Conservation (phyloP, 495 filamentous ascomycete species). For the Trichocladium uniseriatum region DNA sequence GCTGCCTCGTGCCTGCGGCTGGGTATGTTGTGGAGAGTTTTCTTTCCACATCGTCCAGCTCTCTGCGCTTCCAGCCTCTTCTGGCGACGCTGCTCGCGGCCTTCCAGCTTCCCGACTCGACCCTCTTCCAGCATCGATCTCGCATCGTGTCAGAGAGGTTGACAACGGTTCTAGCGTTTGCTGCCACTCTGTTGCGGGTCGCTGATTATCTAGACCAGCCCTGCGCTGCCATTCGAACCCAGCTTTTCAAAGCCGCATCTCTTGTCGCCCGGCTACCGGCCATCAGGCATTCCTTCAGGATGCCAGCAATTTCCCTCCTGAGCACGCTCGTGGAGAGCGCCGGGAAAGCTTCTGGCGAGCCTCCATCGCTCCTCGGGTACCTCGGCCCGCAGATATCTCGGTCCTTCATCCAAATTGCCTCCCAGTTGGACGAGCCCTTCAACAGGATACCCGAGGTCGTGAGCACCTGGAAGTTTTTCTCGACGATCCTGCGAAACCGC, state of each 20-base stretch:
- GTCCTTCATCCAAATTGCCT: conserved; percentile 70
- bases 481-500: conserved; percentile 76
- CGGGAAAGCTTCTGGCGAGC: conserved; percentile 54
- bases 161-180: conserved; percentile 53
- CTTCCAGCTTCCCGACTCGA: conserved; percentile 52
- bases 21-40: conserved; percentile 68
- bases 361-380: conserved; percentile 82
- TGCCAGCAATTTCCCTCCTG: conserved; percentile 57
- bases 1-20: conserved; percentile 56
- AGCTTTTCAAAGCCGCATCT: conserved; percentile 68
- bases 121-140: conserved; percentile 51
- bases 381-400: conserved; percentile 72
- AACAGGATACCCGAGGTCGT: conserved; percentile 49
- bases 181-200: conserved; percentile 57
- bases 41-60: conserved; percentile 55
- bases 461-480: conserved; percentile 74
- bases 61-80: conserved; percentile 69
- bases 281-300: conserved; percentile 54
- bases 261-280: conserved; percentile 71
- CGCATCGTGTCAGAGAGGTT: conserved; percentile 53
- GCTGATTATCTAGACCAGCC: conserved; percentile 53
- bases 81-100: conserved; percentile 60
- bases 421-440: conserved; percentile 69
- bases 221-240: conserved; percentile 57
- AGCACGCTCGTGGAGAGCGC: conserved; percentile 64